Evolutionary conservation across 2,329 filamentous ascomycete genomes (phyloP).

Genomic region (Arthrobotrys sinensis): DNA sequence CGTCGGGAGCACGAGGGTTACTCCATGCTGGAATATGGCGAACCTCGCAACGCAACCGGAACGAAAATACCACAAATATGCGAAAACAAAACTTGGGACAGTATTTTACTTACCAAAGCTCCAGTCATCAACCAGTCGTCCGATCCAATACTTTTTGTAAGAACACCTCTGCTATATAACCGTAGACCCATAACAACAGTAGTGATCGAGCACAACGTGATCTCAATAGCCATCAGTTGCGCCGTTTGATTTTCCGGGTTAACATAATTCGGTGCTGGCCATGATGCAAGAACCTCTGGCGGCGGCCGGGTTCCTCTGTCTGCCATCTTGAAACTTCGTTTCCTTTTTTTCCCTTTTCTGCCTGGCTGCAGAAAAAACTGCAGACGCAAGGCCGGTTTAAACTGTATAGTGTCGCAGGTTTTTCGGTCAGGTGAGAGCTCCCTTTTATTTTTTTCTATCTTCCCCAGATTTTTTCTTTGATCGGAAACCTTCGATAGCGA

Average conservation of each 20-base stretch:
- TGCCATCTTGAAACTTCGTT: conserved; percentile 44
- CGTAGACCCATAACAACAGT: conserved; percentile 67
- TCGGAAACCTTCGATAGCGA: conserved; percentile 28
- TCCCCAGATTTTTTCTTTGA: conserved; percentile 24
- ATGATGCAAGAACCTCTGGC: conserved; percentile 66
- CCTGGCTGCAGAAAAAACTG: conserved; percentile 50
- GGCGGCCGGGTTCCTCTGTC: conserved; percentile 65
- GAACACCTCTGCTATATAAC: conserved; percentile 67
- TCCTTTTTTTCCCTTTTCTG: conserved; percentile 8
- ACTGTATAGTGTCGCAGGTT: conserved; percentile 19
- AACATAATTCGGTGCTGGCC: conserved; percentile 68
- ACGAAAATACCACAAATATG: conserved; percentile 1
- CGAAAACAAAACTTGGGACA: conserved; percentile 64
- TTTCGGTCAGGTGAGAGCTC: conserved; percentile 28
- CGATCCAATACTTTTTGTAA: conserved; percentile 66
- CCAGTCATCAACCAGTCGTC: conserved; percentile 70
- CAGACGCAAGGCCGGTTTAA: conserved; percentile 37
- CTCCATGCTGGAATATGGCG: conserved; percentile 68
- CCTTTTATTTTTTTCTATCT: neutral
- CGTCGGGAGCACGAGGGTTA: conserved; percentile 51
- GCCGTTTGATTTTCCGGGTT: conserved; percentile 68
- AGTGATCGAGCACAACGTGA: conserved; percentile 66
- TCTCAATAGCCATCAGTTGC: conserved; percentile 67
- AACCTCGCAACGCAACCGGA: conserved; percentile 67
- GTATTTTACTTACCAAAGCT: conserved; percentile 66